Percentiles rank a stretch among this genome's conserved stretches.
phyloP scores from a whole-genome alignment of 2,329 filamentous ascomycete species.

The Aquanectria penicillioides region DNA sequence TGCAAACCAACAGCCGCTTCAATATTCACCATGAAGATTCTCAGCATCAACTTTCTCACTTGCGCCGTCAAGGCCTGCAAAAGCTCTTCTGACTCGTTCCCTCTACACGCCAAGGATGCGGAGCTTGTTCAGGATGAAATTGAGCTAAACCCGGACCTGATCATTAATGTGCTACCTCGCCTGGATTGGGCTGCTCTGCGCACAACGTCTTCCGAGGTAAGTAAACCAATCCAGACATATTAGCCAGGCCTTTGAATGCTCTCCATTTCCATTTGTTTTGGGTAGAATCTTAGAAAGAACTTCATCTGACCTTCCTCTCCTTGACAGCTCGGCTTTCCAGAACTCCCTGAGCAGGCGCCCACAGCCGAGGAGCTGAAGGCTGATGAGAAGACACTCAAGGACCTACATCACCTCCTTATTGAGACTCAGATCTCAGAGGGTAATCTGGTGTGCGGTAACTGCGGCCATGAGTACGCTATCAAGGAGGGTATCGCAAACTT shows the following conservation, averaged over 20 bases:
- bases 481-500: slow-evolving; percentile 98
- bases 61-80: slow-evolving; percentile 98
- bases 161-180: slow-evolving; percentile 85
- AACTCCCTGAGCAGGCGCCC: slow-evolving; percentile 73
- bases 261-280: too few species aligned
- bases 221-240: too few species aligned
- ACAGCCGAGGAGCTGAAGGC: slow-evolving; percentile 68
- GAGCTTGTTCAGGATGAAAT: slow-evolving; percentile 90
- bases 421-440: slow-evolving; percentile 92
- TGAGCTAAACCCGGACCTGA: slow-evolving; percentile 81
- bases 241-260: too few species aligned
- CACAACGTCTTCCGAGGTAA: slow-evolving; percentile 80
- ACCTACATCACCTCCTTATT: slow-evolving; percentile 83
- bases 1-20: background rate
- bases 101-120: slow-evolving; percentile 90
- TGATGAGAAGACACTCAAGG: slow-evolving; percentile 76
- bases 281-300: too few species aligned
- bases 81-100: slow-evolving; percentile 80
- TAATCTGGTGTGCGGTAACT: slow-evolving; percentile 89
- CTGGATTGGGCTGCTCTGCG: slow-evolving; percentile 88
- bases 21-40: slow-evolving; percentile 79
- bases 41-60: slow-evolving; percentile 95
- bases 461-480: slow-evolving; percentile 92
- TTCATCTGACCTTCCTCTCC: too few species aligned
- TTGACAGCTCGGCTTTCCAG: slow-evolving; percentile 79